Percentiles rank a stretch among this genome's conserved stretches.
These are phyloP conservation scores for Fusarium domesticum DNA, from an alignment of 2,329 filamentous ascomycete genomes.

Conservation along the genomic window DNA sequence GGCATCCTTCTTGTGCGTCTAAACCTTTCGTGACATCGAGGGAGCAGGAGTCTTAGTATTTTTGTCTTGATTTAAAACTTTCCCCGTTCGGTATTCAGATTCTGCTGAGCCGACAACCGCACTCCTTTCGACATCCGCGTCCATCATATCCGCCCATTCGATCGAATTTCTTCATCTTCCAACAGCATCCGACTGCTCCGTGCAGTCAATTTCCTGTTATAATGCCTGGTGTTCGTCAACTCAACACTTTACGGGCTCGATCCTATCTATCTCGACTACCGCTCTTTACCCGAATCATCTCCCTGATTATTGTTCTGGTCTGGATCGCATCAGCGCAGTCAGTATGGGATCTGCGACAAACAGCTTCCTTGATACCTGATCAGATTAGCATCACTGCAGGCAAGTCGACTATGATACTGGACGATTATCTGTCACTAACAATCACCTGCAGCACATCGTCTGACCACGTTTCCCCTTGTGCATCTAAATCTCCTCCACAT, in stretches of 20 bases:
- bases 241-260: slow-evolving; percentile 71
- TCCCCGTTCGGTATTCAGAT: not conserved
- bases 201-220: slow-evolving; percentile 27
- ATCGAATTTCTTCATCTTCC: slow-evolving; percentile 1
- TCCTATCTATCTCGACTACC: slow-evolving; percentile 84
- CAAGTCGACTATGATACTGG: slow-evolving; percentile 38
- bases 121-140: not conserved
- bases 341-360: slow-evolving; percentile 69
- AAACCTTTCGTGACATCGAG: not conserved
- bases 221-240: slow-evolving; percentile 38
- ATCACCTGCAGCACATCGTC: slow-evolving; percentile 68
- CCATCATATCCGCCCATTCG: not conserved
- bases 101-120: not conserved
- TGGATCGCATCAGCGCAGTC: slow-evolving; percentile 69
- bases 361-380: slow-evolving; percentile 75
- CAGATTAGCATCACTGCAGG: slow-evolving; percentile 69
- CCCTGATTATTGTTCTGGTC: slow-evolving; percentile 57
- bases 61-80: not conserved
- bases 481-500: slow-evolving; percentile 80
- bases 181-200: slow-evolving; percentile 25
- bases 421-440: slow-evolving; percentile 5
- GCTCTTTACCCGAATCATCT: slow-evolving; percentile 73
- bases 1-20: not conserved
- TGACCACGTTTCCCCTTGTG: slow-evolving; percentile 89
- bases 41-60: not conserved